These are phyloP conservation scores for Plantago lanceolata DNA, from an alignment of 305 asterid species.

Conservation along the genomic window DNA sequence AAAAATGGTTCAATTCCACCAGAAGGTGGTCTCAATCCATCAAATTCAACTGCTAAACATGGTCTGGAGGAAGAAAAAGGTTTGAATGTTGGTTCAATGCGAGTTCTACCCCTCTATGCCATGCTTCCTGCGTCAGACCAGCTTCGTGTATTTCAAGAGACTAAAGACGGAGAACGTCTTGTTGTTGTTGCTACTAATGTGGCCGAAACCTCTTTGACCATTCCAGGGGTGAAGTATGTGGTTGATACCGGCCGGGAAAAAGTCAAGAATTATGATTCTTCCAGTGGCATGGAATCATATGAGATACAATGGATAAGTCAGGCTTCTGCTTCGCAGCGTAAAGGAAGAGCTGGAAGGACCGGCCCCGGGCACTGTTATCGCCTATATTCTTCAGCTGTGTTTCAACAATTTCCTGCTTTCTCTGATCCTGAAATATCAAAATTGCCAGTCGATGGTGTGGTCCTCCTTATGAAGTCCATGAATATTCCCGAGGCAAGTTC, in stretches of 20 bases:
- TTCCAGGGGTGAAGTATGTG: conserved; percentile 87
- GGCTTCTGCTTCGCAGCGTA: conserved; percentile 93
- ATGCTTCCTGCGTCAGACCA: conserved; percentile 93
- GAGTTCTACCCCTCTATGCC: conserved; percentile 81
- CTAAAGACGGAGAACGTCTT: conserved; percentile 69
- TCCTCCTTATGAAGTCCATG: conserved; percentile 92
- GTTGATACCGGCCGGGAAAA: conserved; percentile 95
- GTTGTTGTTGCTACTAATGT: conserved; percentile 95
- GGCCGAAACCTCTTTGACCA: conserved; percentile 95
- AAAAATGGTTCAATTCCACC: conserved; percentile 23
- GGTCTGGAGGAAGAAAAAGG: conserved; percentile 25
- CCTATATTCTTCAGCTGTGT: conserved; percentile 80
- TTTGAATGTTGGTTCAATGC: conserved; percentile 43
- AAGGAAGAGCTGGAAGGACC: conserved; percentile 95
- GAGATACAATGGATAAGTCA: conserved; percentile 91
- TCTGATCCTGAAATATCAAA: conserved; percentile 75
- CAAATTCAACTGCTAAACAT: conserved; percentile 18
- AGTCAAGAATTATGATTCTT: conserved; percentile 67
- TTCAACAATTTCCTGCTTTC: conserved; percentile 55
- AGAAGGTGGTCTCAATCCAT: conserved; percentile 12
- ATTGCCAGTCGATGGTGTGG: conserved; percentile 92
- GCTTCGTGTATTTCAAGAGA: conserved; percentile 79
- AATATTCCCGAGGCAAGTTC: conserved; percentile 63
- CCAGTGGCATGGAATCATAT: conserved; percentile 75
- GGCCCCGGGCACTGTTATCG: conserved; percentile 97